Evolutionary conservation across 148 eudicot genomes (phyloP), one percentile per base, ranked within the genome.

Genomic region (Cornus suecica): DNA sequence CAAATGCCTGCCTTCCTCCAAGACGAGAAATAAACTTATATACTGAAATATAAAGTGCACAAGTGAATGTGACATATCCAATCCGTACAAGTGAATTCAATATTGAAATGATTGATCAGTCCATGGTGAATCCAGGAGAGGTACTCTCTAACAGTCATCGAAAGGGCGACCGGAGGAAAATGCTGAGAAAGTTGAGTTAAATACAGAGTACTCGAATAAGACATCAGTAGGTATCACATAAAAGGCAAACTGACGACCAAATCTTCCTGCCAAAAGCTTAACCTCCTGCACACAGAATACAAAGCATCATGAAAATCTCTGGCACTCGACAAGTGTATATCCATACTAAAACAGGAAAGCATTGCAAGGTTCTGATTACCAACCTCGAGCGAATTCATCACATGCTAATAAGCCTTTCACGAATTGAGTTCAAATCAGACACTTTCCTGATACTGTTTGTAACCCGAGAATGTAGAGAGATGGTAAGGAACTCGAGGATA

Each of bases 401-500:
- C 58, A 45, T 66, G 76, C 76, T 45, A 48, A 73, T 27, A 58
- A 82, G 70, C 75, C 76, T 82, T 75, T 83, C 80, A 52, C 76
- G 25, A 27, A 85, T 69, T 16, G 81, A 70, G 37, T 74, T 77
- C 76, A 83, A 65, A 68, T 85, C 88, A 2, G 80, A 65, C 13
- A 74, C 77, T 76, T 77, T 85, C 77, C 74, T 80, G 79, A 85
- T 78, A 60, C 88, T 85, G 88, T 65, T 70, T 25, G 3, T 20
- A 45, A 28, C 25, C 63, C 56, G 31, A 65, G 20, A 68, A 30
- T 1, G 14, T 65, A 6, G 41, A 61, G 18, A 37, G 66, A 65
- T 58, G 8, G 62, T 37, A 37, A 37, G 42, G 42, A 37, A 5
- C 42, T 37, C 10, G 8, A 37, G 42, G 6, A 6, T 37, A 37